phyloP scores from a whole-genome alignment of 2,329 filamentous ascomycete species.

The Didymella exigua region DNA sequence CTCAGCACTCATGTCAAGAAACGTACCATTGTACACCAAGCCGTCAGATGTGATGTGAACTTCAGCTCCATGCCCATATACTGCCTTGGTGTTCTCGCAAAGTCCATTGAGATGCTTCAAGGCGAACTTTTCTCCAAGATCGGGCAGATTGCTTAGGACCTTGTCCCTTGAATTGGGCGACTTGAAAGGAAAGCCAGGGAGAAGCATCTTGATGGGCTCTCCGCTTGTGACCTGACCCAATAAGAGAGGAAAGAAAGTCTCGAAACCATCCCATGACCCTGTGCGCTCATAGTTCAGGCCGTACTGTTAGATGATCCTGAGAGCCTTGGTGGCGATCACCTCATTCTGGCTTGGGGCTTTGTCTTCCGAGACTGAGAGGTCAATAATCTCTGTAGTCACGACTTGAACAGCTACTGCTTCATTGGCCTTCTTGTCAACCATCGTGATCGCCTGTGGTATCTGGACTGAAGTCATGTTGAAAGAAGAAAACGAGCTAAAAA shows the following conservation, averaged over 20 bases:
- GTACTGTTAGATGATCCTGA: slow-evolving; percentile 31
- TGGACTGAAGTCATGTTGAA: slow-evolving; percentile 7
- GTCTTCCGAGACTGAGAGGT: background rate
- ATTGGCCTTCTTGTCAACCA: background rate
- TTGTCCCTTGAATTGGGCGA: slow-evolving; percentile 62
- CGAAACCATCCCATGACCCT: slow-evolving; percentile 31
- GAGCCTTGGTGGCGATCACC: slow-evolving; percentile 22
- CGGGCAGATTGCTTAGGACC: slow-evolving; percentile 56
- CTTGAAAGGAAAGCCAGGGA: slow-evolving; percentile 68
- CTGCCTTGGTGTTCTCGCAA: slow-evolving; percentile 48
- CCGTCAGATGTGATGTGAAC: slow-evolving; percentile 54
- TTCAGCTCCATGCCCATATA: slow-evolving; percentile 51
- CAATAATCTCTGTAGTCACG: slow-evolving; percentile 4
- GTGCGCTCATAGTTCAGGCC: slow-evolving; percentile 34
- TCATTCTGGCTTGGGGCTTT: background rate
- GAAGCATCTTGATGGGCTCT: slow-evolving; percentile 36
- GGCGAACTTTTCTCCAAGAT: slow-evolving; percentile 53
- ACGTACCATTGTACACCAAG: slow-evolving; percentile 48
- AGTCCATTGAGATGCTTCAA: slow-evolving; percentile 51
- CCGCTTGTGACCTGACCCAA: slow-evolving; percentile 25
- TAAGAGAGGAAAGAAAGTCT: slow-evolving; percentile 29
- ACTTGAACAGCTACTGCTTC: background rate
- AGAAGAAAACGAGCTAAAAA: background rate
- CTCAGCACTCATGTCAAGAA: too few species aligned
- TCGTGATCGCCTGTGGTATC: background rate